phyloP scores from a whole-genome alignment of 305 asterid species.

The Solanum hybrid region DNA sequence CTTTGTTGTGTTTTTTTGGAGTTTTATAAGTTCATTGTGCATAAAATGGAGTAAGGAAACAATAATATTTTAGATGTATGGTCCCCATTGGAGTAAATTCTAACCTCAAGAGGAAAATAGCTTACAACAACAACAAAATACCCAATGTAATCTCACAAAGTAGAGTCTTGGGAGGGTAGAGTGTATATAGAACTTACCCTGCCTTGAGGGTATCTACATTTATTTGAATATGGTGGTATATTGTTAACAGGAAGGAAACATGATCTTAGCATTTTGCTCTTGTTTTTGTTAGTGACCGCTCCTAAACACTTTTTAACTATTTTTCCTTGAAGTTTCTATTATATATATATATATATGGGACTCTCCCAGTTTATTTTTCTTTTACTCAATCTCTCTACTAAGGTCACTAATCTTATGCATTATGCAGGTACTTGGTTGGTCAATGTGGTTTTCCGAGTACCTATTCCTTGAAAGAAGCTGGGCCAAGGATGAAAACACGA shows the following conservation, averaged over 20 bases:
- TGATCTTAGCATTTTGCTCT: not conserved
- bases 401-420: not conserved
- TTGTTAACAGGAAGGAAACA: not conserved
- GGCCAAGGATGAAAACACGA: conserved; percentile 81
- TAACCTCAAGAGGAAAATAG: not conserved
- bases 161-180: not conserved
- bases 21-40: not conserved
- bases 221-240: not conserved
- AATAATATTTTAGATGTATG: not conserved
- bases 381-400: not conserved
- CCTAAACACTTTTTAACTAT: not conserved
- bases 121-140: not conserved
- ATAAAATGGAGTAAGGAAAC: not conserved
- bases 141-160: not conserved
- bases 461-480: conserved; percentile 93
- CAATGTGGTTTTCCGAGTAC: conserved; percentile 98
- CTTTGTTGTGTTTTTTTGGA: not conserved
- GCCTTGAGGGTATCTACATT: not conserved
- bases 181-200: not conserved
- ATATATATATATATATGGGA: not conserved
- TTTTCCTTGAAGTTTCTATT: not conserved
- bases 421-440: conserved; percentile 96
- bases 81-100: not conserved
- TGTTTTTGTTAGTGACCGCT: not conserved
- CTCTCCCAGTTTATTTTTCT: not conserved